Evolutionary conservation across 1,284 basidiomycete species (phyloP).

Genomic region (Cutaneotrichosporon arboriforme): DNA sequence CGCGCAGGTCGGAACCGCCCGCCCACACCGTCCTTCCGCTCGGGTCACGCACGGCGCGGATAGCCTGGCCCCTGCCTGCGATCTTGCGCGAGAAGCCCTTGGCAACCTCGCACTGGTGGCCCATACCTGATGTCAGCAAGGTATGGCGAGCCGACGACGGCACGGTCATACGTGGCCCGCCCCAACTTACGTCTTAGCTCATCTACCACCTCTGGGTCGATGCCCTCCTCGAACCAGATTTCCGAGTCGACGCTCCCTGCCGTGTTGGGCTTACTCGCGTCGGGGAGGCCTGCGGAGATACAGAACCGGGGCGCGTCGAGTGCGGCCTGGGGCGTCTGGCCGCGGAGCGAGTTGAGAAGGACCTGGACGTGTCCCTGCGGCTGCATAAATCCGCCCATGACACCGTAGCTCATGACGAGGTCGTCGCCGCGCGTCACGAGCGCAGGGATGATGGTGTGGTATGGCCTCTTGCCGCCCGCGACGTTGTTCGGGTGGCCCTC

Average conservation of each 20-base stretch:
- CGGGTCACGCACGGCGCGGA: constrained; percentile 67
- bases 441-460: constrained; percentile 89
- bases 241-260: constrained; percentile 66
- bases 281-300: constrained; percentile 75
- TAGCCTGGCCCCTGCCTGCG: constrained; percentile 87
- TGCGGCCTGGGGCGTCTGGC: constrained; percentile 74
- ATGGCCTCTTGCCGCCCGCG: constrained; percentile 78
- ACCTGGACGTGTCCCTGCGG: constrained; percentile 46
- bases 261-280: constrained; percentile 52
- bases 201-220: constrained; percentile 57
- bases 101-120: constrained; percentile 68
- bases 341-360: constrained; percentile 76
- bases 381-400: constrained; percentile 62
- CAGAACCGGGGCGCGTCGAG: constrained; percentile 89
- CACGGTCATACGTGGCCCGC: background rate
- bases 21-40: constrained; percentile 71
- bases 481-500: constrained; percentile 78
- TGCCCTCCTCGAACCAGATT: constrained; percentile 72
- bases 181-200: constrained; percentile 52
- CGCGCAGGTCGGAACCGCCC: constrained; percentile 77
- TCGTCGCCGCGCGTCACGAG: constrained; percentile 71
- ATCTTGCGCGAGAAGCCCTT: constrained; percentile 61
- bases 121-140: constrained; percentile 61
- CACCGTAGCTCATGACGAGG: constrained; percentile 79
- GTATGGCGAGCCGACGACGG: background rate